These are phyloP conservation scores for Ceratocystis cacaofunesta DNA, from an alignment of 2,329 filamentous ascomycete species.

Conservation along the genomic window DNA sequence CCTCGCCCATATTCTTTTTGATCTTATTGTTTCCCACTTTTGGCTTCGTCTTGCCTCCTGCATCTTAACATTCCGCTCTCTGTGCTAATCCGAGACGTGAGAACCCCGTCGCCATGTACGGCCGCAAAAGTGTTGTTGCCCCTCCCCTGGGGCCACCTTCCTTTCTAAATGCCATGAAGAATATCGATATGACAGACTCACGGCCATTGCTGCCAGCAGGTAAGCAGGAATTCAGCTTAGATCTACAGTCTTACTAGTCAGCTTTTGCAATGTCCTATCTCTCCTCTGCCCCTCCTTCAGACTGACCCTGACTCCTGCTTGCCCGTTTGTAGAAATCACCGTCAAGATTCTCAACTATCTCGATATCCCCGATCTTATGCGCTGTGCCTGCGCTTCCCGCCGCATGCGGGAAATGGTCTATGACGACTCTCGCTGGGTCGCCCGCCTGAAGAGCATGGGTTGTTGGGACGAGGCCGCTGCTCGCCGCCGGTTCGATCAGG, in stretches of 20 bases:
- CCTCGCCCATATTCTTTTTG: no score
- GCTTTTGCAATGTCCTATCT: background rate
- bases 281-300: background rate
- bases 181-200: slow-evolving; percentile 63
- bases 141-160: slow-evolving; percentile 28
- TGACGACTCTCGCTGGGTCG: slow-evolving; percentile 91
- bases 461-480: slow-evolving; percentile 88
- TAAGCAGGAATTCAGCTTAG: background rate
- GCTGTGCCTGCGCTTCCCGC: slow-evolving; percentile 68
- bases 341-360: slow-evolving; percentile 80
- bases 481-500: slow-evolving; percentile 62
- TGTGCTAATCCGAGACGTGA: background rate
- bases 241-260: background rate
- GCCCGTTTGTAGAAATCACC: slow-evolving; percentile 53
- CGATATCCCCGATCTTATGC: slow-evolving; percentile 68
- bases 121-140: slow-evolving; percentile 27
- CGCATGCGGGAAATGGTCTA: slow-evolving; percentile 97
- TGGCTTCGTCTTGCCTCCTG: background rate
- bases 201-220: slow-evolving; percentile 64
- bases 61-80: background rate
- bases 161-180: slow-evolving; percentile 63
- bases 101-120: slow-evolving; percentile 28
- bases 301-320: background rate
- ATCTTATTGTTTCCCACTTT: no score
- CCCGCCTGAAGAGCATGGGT: slow-evolving; percentile 69